phyloP scores from a whole-genome alignment of 345 rosid species.

The Eucalyptus marginata region DNA sequence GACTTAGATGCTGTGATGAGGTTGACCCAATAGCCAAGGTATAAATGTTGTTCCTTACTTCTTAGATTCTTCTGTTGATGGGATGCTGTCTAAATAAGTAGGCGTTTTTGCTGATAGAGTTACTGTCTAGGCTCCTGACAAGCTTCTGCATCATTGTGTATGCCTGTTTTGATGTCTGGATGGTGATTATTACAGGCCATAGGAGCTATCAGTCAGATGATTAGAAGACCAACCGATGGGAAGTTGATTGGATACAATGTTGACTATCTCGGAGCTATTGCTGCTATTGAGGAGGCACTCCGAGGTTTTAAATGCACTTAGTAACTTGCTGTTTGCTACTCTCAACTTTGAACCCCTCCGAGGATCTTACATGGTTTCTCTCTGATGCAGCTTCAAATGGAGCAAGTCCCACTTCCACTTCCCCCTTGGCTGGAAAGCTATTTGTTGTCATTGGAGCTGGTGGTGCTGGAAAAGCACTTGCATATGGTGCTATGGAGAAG shows the following conservation, averaged over 20 bases:
- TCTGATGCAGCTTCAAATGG: constrained; percentile 23
- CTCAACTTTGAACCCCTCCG: background rate
- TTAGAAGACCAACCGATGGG: constrained; percentile 40
- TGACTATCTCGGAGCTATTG: constrained; percentile 54
- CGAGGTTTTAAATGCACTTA: constrained; percentile 16
- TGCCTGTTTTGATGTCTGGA: background rate
- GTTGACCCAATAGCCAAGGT: constrained; percentile 45
- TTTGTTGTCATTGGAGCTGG: constrained; percentile 64
- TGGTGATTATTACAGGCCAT: constrained; percentile 19
- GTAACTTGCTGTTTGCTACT: background rate
- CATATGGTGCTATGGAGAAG: constrained; percentile 47
- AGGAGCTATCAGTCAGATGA: constrained; percentile 50
- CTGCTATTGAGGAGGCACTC: constrained; percentile 50
- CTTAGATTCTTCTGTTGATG: background rate
- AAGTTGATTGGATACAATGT: constrained; percentile 38
- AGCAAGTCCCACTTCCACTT: constrained; percentile 1
- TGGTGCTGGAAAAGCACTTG: constrained; percentile 62
- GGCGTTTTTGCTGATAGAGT: background rate
- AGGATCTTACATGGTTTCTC: background rate
- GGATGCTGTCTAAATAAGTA: background rate
- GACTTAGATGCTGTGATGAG: constrained; percentile 40
- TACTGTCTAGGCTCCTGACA: background rate
- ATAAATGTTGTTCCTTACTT: background rate
- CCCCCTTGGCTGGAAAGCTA: constrained; percentile 50
- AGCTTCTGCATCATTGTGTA: background rate